Percentiles rank a stretch among this genome's conserved stretches.
phyloP scores from a whole-genome alignment of 2,329 filamentous ascomycete species.

The Reticulascus tulasneorum region DNA sequence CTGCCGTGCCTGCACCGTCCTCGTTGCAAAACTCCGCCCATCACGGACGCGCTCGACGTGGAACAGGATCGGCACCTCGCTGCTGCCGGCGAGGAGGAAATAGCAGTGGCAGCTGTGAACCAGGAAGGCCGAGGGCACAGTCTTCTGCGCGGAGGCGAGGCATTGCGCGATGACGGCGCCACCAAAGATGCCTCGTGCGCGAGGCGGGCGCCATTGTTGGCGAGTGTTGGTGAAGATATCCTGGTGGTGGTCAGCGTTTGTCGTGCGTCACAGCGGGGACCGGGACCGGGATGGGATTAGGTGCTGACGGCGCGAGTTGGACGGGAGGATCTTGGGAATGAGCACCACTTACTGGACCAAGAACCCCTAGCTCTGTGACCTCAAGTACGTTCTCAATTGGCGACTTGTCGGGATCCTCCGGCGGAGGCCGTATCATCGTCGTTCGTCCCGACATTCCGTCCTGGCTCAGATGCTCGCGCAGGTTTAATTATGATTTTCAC shows the following conservation, averaged over 20 bases:
- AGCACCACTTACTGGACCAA: conserved; percentile 60
- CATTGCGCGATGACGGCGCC: conserved; percentile 91
- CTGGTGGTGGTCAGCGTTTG: conserved; percentile 32
- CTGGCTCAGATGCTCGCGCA: too few species aligned
- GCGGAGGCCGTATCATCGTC: conserved; percentile 73
- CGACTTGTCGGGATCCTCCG: conserved; percentile 66
- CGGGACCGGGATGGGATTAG: too few species aligned
- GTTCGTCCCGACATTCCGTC: conserved; percentile 30
- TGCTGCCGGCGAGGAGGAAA: conserved; percentile 88
- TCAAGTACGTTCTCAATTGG: conserved; percentile 88
- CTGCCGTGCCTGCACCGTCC: conserved; percentile 94
- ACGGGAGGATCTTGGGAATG: background rate
- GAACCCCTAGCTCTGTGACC: conserved; percentile 71
- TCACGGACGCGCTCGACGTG: conserved; percentile 92
- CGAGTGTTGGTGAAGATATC: conserved; percentile 95
- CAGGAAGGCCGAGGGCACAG: conserved; percentile 74
- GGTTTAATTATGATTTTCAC: too few species aligned
- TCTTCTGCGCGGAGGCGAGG: conserved; percentile 81
- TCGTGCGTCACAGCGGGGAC: background rate
- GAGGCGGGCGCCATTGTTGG: conserved; percentile 85
- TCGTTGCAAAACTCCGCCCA: conserved; percentile 82
- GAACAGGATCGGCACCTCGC: conserved; percentile 82
- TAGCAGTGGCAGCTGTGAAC: conserved; percentile 99
- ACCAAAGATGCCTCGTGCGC: conserved; percentile 89
- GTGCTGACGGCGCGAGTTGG: background rate